Conservation (phyloP, 306 rosid genomes). For the Casuarina equisetifolia region DNA sequence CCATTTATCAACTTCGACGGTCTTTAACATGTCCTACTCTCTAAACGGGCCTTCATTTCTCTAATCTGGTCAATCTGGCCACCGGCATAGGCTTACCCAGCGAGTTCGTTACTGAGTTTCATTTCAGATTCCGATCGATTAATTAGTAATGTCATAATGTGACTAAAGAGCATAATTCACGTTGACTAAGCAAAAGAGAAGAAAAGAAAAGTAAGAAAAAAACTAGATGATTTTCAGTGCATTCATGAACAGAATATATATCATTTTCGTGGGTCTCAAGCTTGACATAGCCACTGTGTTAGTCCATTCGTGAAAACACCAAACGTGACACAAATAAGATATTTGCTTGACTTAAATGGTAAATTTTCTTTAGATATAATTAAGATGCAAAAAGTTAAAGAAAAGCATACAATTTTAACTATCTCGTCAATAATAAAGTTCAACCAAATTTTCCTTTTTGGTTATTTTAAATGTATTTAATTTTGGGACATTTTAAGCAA, state of each 20-base stretch:
- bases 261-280: too few relatives aligned
- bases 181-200: background rate
- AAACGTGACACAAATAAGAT: too few relatives aligned
- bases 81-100: conserved; percentile 53
- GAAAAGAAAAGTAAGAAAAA: too few relatives aligned
- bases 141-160: background rate
- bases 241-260: too few relatives aligned
- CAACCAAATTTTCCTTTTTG: too few relatives aligned
- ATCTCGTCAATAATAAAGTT: too few relatives aligned
- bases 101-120: conserved; percentile 23
- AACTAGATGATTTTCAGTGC: background rate
- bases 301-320: background rate
- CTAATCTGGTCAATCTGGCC: conserved; percentile 60
- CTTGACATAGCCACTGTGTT: too few relatives aligned
- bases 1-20: conserved; percentile 23
- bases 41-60: conserved; percentile 60
- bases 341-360: too few relatives aligned
- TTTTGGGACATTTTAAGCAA: too few relatives aligned
- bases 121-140: conserved; percentile 52
- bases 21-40: conserved; percentile 40
- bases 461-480: too few relatives aligned
- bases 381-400: background rate
- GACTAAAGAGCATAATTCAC: background rate
- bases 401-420: too few relatives aligned
- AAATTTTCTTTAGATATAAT: conserved; percentile 18